Evolutionary conservation across 225 moss, liverwort and hornwort species (phyloP).

Genomic region (Ulota crispa): DNA sequence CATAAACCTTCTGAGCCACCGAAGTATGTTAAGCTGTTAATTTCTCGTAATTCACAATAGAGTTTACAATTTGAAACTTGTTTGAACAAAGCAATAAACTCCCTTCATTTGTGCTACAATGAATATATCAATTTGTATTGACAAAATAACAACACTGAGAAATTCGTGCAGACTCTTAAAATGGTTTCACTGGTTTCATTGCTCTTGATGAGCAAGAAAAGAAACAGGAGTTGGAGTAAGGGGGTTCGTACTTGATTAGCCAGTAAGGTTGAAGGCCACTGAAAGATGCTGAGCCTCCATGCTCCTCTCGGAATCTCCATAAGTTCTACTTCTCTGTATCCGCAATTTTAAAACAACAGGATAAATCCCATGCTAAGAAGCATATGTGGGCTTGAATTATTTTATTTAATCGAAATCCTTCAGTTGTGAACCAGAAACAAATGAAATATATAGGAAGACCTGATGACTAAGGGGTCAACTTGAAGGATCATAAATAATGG

Average conservation of each 20-base stretch:
- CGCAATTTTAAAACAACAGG: neutral
- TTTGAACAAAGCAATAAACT: neutral
- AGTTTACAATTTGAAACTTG: neutral
- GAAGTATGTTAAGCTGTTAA: neutral
- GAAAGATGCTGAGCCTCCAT: constrained; percentile 85
- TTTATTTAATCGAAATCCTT: neutral
- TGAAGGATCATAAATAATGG: neutral
- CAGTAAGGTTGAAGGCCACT: constrained; percentile 86
- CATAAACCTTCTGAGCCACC: neutral
- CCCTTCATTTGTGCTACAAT: neutral
- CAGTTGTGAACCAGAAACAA: neutral
- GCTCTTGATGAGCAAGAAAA: neutral
- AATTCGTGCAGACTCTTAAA: neutral
- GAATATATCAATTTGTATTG: no score
- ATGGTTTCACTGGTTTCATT: neutral
- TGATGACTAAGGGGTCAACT: neutral
- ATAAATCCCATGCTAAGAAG: neutral
- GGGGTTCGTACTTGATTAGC: constrained; percentile 68
- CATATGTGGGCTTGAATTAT: neutral
- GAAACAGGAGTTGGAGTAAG: neutral
- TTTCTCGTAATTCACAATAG: neutral
- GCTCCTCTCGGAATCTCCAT: constrained; percentile 69
- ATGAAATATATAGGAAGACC: neutral
- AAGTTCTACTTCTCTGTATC: constrained; percentile 51
- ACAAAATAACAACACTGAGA: neutral